These are phyloP conservation scores for Ascochyta rabiei DNA, from an alignment of 2,329 filamentous ascomycete species.

Conservation along the genomic window DNA sequence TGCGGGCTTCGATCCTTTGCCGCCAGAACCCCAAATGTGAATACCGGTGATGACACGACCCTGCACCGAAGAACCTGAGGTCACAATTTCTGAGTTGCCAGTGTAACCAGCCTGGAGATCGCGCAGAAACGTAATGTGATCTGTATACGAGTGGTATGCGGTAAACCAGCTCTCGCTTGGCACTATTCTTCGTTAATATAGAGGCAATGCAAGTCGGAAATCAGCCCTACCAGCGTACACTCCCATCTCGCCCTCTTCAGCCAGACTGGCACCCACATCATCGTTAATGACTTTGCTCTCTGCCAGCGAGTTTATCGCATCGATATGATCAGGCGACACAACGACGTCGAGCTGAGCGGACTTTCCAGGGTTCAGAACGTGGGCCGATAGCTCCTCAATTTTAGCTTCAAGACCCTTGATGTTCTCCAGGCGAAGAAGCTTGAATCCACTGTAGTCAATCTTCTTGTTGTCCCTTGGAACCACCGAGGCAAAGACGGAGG, in stretches of 20 bases:
- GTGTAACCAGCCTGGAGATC: slow-evolving; percentile 44
- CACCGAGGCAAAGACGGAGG: slow-evolving; percentile 30
- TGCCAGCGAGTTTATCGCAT: slow-evolving; percentile 35
- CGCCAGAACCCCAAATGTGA: slow-evolving; percentile 47
- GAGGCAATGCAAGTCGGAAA: neutral
- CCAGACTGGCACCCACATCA: slow-evolving; percentile 43
- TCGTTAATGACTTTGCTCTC: slow-evolving; percentile 41
- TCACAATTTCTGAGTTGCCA: slow-evolving; percentile 42
- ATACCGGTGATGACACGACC: slow-evolving; percentile 44
- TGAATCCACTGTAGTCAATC: slow-evolving; percentile 47
- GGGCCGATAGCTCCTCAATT: slow-evolving; percentile 40
- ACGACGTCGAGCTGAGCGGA: slow-evolving; percentile 41
- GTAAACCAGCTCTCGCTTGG: slow-evolving; percentile 46
- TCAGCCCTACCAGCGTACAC: slow-evolving; percentile 32
- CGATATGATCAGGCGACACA: slow-evolving; percentile 42
- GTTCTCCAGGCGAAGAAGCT: slow-evolving; percentile 41
- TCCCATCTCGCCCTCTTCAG: slow-evolving; percentile 38
- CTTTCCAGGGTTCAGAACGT: slow-evolving; percentile 42
- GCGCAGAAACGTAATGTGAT: slow-evolving; percentile 42
- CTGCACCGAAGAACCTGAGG: slow-evolving; percentile 40
- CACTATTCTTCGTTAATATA: slow-evolving; percentile 23
- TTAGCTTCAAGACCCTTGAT: slow-evolving; percentile 32
- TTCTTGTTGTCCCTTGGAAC: slow-evolving; percentile 38
- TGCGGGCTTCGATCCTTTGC: slow-evolving; percentile 46
- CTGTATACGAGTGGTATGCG: slow-evolving; percentile 45